Base-by-base conservation (phyloP, 2,329 filamentous ascomycete genomes). In the Phyllosticta paracitricarpa region DNA sequence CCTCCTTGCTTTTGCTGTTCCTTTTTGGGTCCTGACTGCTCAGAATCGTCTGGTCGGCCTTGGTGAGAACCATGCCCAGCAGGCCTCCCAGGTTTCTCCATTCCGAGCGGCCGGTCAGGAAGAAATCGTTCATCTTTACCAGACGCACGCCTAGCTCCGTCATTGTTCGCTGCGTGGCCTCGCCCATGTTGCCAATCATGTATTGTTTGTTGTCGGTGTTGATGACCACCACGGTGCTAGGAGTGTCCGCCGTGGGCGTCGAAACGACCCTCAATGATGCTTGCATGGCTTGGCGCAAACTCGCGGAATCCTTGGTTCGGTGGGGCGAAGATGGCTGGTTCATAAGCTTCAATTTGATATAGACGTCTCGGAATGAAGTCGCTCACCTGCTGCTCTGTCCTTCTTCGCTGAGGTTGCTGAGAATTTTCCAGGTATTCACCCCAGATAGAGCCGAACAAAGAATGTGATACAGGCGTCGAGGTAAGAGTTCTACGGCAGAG, bases 231-330 rank as follows among this genome's bases (percentile, higher is more conserved):
- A 84, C 83, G 2, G 90, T 89, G 59, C 93, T 93, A 0, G 87
- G 84, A 22, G 91, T 96, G 75, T 99, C 94, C 63, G 87, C 88
- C 66, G 93, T 94, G 14, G 93, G 93, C 63, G 88, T 89, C 19
- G 87, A 88, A 64, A 93, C 73, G 68, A 97, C 77, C 72, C 95
- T 87, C 61, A 92, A 79, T 68, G 79, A 84, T 17, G 59, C 24
- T 30, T 51, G 54, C 59, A 61, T 61, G 3, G 30, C 26, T 48
- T 48, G 19, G 52, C 22, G 22, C 8, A 3, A 19, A 5, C 25
- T 25, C 19, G 52, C 3, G 17, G 9, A 5, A 28, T 2, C 7
- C 4, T 3, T 12, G 25, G 17, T 54, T 17, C 25, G 8, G 12
- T 40, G 9, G 14, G 33, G 10, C 10, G 33, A 8, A 10, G 33